A percentile compares a stretch with the other conserved stretches of the same genome.
Evolutionary conservation across 345 rosid species (phyloP).

Genomic region (Eucalyptus caleyi): DNA sequence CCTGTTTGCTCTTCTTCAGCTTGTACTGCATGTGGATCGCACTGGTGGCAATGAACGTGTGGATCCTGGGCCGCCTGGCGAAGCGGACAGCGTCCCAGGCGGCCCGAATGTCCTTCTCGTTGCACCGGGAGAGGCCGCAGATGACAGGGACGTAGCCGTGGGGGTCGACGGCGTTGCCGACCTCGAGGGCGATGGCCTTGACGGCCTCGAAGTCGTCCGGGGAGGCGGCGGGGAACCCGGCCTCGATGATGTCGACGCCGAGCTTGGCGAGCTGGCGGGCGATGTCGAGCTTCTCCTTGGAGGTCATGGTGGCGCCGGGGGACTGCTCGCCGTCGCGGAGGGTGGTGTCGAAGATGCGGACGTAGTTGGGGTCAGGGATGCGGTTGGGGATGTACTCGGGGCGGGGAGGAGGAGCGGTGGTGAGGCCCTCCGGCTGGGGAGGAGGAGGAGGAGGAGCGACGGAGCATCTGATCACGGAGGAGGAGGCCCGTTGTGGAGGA

Average conservation of each 20-base stretch:
- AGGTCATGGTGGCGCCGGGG: constrained; percentile 89
- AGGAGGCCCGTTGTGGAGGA: neutral
- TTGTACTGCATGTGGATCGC: constrained; percentile 75
- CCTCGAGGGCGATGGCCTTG: constrained; percentile 50
- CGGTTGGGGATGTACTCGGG: constrained; percentile 64
- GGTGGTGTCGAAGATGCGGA: constrained; percentile 90
- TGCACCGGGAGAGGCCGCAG: constrained; percentile 87
- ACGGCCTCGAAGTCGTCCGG: constrained; percentile 88
- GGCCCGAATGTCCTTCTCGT: constrained; percentile 52
- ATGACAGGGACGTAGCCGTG: constrained; percentile 81
- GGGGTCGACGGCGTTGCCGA: constrained; percentile 55
- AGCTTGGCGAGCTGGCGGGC: constrained; percentile 83
- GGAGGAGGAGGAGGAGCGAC: neutral
- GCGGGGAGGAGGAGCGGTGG: constrained; percentile 6
- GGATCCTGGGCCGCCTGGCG: constrained; percentile 78
- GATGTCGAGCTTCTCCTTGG: constrained; percentile 81
- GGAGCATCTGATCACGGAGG: neutral
- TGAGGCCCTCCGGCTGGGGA: neutral
- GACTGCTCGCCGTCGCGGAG: constrained; percentile 99
- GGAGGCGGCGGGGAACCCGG: constrained; percentile 89
- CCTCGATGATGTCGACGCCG: constrained; percentile 90
- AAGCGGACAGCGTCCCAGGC: constrained; percentile 92
- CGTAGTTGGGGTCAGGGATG: constrained; percentile 65
- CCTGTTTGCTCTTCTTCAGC: constrained; percentile 54
- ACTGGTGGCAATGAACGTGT: constrained; percentile 85